A percentile compares a stretch with the other conserved stretches of the same genome.
Conservation (phyloP, 2,329 filamentous ascomycete species). For the Dactylellina cionopaga region DNA sequence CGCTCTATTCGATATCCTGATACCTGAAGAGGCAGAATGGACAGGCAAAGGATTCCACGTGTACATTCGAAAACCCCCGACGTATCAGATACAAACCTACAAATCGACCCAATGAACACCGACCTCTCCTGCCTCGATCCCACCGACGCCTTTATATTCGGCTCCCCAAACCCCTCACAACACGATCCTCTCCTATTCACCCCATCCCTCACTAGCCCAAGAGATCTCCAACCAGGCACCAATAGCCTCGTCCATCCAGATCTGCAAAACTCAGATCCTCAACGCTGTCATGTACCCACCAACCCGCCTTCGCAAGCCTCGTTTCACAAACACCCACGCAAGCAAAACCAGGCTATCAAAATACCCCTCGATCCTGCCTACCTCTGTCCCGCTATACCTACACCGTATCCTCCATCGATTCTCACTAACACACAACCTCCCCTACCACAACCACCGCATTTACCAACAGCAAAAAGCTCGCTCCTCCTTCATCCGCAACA, state of each 20-base stretch:
- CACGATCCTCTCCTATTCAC: too few relatives aligned
- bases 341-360: neutral
- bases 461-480: neutral
- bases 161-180: neutral
- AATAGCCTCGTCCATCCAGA: too few relatives aligned
- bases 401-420: conserved; percentile 1
- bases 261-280: neutral
- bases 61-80: too few relatives aligned
- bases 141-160: conserved; percentile 1
- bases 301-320: neutral
- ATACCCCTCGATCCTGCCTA: neutral
- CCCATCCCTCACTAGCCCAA: neutral
- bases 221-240: too few relatives aligned
- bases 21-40: too few relatives aligned
- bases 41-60: too few relatives aligned
- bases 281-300: neutral
- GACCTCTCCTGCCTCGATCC: conserved; percentile 14
- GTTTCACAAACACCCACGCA: neutral
- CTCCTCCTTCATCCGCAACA: neutral
- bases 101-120: neutral
- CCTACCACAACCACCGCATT: conserved; percentile 28
- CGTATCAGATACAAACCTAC: neutral
- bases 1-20: too few relatives aligned
- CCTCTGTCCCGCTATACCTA: conserved; percentile 4
- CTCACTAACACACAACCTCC: conserved; percentile 17